Conservation (phyloP, 2,329 filamentous ascomycete species). For the Magnaporthiopsis rhizophila region DNA sequence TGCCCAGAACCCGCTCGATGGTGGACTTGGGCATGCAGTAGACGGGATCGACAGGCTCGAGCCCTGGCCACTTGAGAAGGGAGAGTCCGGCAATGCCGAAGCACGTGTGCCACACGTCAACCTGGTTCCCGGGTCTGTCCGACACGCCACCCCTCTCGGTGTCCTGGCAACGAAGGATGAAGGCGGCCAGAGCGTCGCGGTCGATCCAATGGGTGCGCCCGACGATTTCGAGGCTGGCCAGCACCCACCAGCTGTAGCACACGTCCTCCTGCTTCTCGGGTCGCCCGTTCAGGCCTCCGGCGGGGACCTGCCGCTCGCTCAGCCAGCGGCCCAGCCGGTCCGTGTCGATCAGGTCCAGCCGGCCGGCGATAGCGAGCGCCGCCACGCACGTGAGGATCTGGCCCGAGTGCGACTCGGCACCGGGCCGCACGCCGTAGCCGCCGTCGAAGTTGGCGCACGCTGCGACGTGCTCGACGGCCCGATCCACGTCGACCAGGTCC, state of each 20-base stretch:
- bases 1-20: constrained; percentile 48
- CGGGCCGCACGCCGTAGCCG: constrained; percentile 81
- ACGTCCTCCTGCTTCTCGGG: constrained; percentile 96
- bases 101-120: constrained; percentile 92
- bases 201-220: constrained; percentile 89
- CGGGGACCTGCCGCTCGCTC: constrained; percentile 81
- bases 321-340: constrained; percentile 84
- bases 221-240: constrained; percentile 87
- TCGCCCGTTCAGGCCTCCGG: constrained; percentile 84
- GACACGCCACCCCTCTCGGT: constrained; percentile 75
- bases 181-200: constrained; percentile 64
- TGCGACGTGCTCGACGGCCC: constrained; percentile 70
- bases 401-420: constrained; percentile 88
- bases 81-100: constrained; percentile 88
- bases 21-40: constrained; percentile 75
- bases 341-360: constrained; percentile 72
- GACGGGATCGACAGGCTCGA: constrained; percentile 76
- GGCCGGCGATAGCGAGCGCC: constrained; percentile 73
- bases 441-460: constrained; percentile 91
- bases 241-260: constrained; percentile 99
- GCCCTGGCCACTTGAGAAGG: constrained; percentile 66
- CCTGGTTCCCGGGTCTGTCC: constrained; percentile 87
- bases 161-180: constrained; percentile 88
- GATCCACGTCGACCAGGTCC: constrained; percentile 66
- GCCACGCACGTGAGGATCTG: constrained; percentile 94